A percentile compares a stretch with the other conserved stretches of the same genome.
These are phyloP conservation scores for Rhipidocladum racemiflorum DNA, from an alignment of 176 grass and related monocot species.

Conservation along the genomic window DNA sequence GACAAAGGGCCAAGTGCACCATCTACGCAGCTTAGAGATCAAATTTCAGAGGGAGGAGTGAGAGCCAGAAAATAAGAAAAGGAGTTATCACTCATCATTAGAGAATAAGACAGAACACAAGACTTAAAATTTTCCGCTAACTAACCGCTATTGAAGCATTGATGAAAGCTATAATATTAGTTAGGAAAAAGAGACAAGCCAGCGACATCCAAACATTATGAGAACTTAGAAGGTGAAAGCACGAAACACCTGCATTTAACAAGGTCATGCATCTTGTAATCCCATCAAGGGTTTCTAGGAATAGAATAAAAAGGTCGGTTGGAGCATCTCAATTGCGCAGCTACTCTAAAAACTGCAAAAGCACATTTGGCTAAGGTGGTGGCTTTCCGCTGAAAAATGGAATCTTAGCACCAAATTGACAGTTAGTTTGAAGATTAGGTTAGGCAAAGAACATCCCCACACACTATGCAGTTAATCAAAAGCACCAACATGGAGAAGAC, in stretches of 20 bases:
- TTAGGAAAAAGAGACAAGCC: background rate
- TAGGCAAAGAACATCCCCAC: constrained; percentile 38
- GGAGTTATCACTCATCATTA: background rate
- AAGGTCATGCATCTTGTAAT: background rate
- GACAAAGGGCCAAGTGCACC: background rate
- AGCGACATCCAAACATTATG: constrained; percentile 9
- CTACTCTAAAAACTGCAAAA: constrained; percentile 22
- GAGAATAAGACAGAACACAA: background rate
- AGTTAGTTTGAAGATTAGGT: constrained; percentile 35
- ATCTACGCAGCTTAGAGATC: background rate
- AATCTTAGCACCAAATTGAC: constrained; percentile 45
- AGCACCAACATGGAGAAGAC: background rate
- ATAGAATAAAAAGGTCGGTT: constrained; percentile 7
- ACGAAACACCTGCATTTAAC: background rate
- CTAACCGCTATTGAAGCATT: background rate
- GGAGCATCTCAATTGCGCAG: constrained; percentile 8
- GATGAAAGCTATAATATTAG: background rate
- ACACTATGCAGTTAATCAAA: constrained; percentile 4
- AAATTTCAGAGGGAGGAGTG: background rate
- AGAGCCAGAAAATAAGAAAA: background rate
- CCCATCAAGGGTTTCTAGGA: background rate
- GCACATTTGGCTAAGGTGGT: constrained; percentile 25
- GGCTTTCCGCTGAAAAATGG: constrained; percentile 34
- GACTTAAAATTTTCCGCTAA: background rate
- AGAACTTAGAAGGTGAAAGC: background rate